Percentiles rank a stretch among this genome's conserved stretches.
Evolutionary conservation across 495 filamentous ascomycete species (phyloP).

Genomic region (Extremus antarcticus): DNA sequence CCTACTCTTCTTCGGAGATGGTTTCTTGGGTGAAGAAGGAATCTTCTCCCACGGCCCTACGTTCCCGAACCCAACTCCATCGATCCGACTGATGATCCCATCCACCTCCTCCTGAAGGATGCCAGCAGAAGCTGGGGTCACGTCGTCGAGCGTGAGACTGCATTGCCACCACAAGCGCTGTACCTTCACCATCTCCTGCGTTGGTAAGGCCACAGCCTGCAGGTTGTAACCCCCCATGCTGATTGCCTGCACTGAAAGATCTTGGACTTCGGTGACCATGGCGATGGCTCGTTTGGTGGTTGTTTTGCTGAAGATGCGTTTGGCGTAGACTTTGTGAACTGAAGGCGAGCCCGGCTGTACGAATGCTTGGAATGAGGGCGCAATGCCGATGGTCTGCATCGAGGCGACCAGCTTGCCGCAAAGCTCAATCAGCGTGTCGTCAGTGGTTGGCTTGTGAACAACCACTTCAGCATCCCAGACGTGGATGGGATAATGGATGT

Average conservation of each 20-base stretch:
- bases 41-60: background rate
- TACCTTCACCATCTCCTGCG: slow-evolving; percentile 25
- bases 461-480: slow-evolving; percentile 38
- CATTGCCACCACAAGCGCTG: slow-evolving; percentile 37
- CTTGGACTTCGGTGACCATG: slow-evolving; percentile 35
- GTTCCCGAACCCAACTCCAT: background rate
- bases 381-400: background rate
- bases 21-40: too few species aligned
- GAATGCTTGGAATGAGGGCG: slow-evolving; percentile 2
- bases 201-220: background rate
- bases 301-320: slow-evolving; percentile 5
- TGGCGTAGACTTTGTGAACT: slow-evolving; percentile 4
- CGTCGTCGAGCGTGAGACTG: background rate
- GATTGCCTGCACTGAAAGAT: too few species aligned
- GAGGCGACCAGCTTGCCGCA: background rate
- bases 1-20: too few species aligned
- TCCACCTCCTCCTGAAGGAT: background rate
- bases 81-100: background rate
- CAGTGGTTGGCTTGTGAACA: slow-evolving; percentile 10
- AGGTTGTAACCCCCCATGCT: slow-evolving; percentile 5
- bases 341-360: background rate
- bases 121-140: background rate
- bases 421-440: background rate
- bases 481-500: slow-evolving; percentile 35
- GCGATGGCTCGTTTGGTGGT: slow-evolving; percentile 14